A percentile compares a stretch with the other conserved stretches of the same genome.
phyloP scores from a whole-genome alignment of 306 rosid genomes.

The Bauhinia variegata region DNA sequence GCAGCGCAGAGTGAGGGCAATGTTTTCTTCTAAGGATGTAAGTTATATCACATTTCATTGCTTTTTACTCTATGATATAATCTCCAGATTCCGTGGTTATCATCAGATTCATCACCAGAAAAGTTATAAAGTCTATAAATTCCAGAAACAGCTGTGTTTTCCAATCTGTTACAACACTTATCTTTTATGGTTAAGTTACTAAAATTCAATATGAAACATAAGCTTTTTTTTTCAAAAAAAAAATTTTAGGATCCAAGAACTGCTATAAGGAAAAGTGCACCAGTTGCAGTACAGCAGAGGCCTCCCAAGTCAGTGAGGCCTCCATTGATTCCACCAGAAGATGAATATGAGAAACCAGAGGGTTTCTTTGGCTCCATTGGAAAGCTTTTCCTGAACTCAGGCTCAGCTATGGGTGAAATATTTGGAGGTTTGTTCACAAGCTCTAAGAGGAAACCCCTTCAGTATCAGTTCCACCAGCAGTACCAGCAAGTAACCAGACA shows the following conservation, averaged over 20 bases:
- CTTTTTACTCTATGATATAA: background rate
- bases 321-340: conserved; percentile 77
- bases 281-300: conserved; percentile 62
- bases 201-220: background rate
- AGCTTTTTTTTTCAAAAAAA: too few species aligned
- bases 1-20: conserved; percentile 66
- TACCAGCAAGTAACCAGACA: conserved; percentile 58
- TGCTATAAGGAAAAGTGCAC: conserved; percentile 51
- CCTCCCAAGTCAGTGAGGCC: conserved; percentile 74
- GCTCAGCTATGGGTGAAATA: conserved; percentile 69
- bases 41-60: conserved; percentile 32
- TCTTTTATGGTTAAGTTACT: background rate
- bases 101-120: background rate
- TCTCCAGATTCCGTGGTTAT: conserved; percentile 16
- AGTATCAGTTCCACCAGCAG: conserved; percentile 65
- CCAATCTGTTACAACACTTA: background rate
- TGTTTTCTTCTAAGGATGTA: conserved; percentile 78
- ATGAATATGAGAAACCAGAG: conserved; percentile 71
- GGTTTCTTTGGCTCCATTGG: conserved; percentile 90
- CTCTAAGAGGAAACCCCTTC: conserved; percentile 68
- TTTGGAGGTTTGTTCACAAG: conserved; percentile 64
- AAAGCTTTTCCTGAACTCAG: conserved; percentile 68
- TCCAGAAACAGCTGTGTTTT: conserved; percentile 1
- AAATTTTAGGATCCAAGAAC: conserved; percentile 70
- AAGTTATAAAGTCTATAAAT: conserved; percentile 1